Evolutionary conservation across 2,329 filamentous ascomycete genomes (phyloP), one percentile per base, ranked within the genome.

Genomic region (Colletotrichum euphorbiae): DNA sequence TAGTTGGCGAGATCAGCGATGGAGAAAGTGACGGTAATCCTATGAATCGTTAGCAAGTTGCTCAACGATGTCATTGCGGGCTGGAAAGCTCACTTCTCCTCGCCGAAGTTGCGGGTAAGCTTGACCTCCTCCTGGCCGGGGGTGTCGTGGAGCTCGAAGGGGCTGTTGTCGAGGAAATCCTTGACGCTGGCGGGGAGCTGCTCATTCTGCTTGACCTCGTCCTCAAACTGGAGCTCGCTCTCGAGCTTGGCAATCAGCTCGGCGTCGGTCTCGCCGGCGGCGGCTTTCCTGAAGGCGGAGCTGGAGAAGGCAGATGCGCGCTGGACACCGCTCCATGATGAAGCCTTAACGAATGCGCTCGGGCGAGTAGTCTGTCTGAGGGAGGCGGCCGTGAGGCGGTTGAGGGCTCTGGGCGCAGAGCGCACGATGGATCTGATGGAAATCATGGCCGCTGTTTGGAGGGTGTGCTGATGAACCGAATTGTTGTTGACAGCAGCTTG

Each of bases 191-290:
- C 86, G 45, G 93, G 91, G 72, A 92, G 82, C 72, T 92, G 87
- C 75, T 93, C 89, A 70, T 88, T 85, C 72, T 90, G 86, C 81
- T 91, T 90, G 81, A 94, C 90, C 76, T 94, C 90, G 75, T 89
- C 88, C 86, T 98, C 96, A 77, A 97, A 90, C 79, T 89, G 83
- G 72, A 97, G 85, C 84, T 97, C 94, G 77, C 89, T 90, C 72
- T 93, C 89, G 56, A 99, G 88, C 87, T 98, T 98, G 68, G 90
- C 89, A 45, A 90, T 87, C 61, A 99, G 90, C 82, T 98, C 93
- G 72, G 91, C 85, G 76, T 97, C 93, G 70, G 87, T 88, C 77
- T 88, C 85, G 55, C 76, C 77, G 46, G 77, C 74, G 17, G 80
- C 73, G 4, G 81, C 78, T 63, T 79, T 78, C 71, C 84, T 82